phyloP scores from a whole-genome alignment of 1,284 basidiomycete genomes.

The Golubevia sp. region DNA sequence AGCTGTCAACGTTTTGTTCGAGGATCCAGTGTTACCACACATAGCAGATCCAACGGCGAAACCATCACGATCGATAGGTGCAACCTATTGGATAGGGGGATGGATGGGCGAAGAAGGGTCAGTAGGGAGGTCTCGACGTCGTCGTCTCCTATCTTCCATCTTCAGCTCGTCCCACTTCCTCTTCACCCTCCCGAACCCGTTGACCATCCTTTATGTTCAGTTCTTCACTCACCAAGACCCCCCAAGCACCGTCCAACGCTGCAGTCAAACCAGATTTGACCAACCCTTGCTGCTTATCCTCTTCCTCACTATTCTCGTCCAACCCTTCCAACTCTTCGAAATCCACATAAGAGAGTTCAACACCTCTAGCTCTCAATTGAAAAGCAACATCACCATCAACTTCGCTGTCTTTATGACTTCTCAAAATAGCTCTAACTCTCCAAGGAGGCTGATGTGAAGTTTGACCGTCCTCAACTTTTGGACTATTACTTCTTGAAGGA shows the following conservation, averaged over 20 bases:
- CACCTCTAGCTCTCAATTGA: neutral
- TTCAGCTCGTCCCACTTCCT: too few relatives aligned
- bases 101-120: neutral
- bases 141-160: too few relatives aligned
- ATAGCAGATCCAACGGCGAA: neutral
- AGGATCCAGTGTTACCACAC: neutral
- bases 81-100: neutral
- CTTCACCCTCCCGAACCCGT: too few relatives aligned
- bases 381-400: neutral
- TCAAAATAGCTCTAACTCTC: neutral
- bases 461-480: neutral
- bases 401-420: neutral
- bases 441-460: neutral
- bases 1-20: constrained; percentile 17
- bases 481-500: neutral
- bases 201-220: too few relatives aligned
- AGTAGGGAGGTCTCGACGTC: too few relatives aligned
- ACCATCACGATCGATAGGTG: neutral
- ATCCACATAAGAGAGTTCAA: neutral
- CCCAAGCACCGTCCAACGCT: neutral
- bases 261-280: neutral
- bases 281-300: too few relatives aligned
- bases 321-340: neutral
- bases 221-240: neutral
- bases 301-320: neutral